Percentiles rank a stretch among this genome's conserved stretches.
Evolutionary conservation across 2,329 filamentous ascomycete genomes (phyloP).

Genomic region (Neofusicoccum sp.): DNA sequence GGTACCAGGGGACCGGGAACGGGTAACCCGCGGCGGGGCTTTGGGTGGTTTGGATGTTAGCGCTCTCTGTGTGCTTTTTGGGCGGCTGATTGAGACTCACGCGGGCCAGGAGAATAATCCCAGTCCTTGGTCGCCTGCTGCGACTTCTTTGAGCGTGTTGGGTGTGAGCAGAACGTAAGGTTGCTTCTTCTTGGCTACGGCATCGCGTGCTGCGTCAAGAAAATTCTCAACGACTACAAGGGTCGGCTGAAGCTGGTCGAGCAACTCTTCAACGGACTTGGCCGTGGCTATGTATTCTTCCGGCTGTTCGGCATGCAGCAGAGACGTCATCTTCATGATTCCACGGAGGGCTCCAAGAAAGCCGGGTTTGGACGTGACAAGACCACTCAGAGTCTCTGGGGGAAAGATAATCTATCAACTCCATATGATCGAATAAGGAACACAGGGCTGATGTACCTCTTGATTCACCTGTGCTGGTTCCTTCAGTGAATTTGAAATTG

Average conservation of each 20-base stretch:
- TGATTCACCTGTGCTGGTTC: neutral
- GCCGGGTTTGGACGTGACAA: neutral
- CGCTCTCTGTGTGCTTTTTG: neutral
- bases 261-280: neutral
- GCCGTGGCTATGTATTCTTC: neutral
- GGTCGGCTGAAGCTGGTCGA: neutral
- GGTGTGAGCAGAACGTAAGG: neutral
- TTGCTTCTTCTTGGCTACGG: neutral
- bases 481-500: neutral
- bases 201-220: neutral
- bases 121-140: neutral
- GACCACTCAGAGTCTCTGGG: neutral
- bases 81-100: neutral
- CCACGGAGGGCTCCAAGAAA: neutral
- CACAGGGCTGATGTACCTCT: neutral
- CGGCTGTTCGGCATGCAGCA: neutral
- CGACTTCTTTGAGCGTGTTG: neutral
- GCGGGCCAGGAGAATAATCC: neutral
- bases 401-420: neutral
- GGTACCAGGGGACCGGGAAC: neutral
- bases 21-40: neutral
- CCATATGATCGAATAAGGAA: too few relatives aligned
- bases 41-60: neutral
- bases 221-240: neutral
- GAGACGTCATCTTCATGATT: neutral